Evolutionary conservation across 768 basidiomycete species (phyloP), one percentile per base, ranked within the genome.

Genomic region (Agrocybe pediades): DNA sequence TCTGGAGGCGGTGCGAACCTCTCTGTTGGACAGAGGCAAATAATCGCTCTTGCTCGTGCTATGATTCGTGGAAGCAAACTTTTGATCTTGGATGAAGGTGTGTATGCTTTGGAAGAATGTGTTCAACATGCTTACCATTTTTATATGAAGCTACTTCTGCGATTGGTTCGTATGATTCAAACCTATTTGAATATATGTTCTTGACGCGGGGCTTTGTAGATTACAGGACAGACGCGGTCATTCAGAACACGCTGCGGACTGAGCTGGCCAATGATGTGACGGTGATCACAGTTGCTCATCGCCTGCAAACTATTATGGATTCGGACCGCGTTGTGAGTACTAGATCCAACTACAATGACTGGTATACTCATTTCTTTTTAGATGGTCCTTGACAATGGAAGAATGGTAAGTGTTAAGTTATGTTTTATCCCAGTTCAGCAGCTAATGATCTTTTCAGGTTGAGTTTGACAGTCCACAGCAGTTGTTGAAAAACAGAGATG

Each of bases 11-110:
- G 88, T 4, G 68, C 76, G 15, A 91, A 90, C 64, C 81, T 91
- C 58, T 88, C 86, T 1, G 83, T 87, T 36, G 90, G 90, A 9
- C 87, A 91, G 62, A 65, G 88, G 3, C 89, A 92, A 59, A 77
- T 87, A 43, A 77, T 87, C 45, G 84, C 85, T 5, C 73, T 87
- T 63, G 84, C 85, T 6, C 72, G 85, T 23, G 85, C 85, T 1
- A 74, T 86, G 46, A 69, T 86, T 11, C 72, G 81, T 17, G 71
- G 76, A 25, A 85, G 80, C 66, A 77, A 81, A 42, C 71, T 86
- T 25, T 72, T 87, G 27, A 81, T 87, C 23, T 69, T 86, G 25
- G 84, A 84, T 64, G 58, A 59, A 53, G 58, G 58, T 53, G 17
- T 17, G 33, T 13, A 9, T 41, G 33, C 30, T 4, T 39, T 19